Base-by-base conservation (phyloP, 1,139 yeast species). In the Pichia sp. region DNA sequence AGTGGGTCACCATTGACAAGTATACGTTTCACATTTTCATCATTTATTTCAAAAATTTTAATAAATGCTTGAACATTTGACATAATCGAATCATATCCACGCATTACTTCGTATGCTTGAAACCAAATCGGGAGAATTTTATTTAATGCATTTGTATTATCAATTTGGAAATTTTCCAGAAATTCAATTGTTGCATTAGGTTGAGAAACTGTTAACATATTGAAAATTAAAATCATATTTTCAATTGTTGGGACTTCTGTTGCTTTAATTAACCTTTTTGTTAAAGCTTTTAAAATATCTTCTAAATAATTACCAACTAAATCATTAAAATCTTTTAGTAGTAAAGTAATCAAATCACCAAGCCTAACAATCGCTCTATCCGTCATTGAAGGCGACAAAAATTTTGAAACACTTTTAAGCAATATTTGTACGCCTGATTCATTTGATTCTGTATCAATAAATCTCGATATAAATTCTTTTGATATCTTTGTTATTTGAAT, bases 331-430 rank as follows among this genome's bases (percentile, higher is more conserved):
- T 81, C 79, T 29, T 80, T 76, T 28, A 89, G 74, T 47, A 87
- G 73, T 0, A 87, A 79, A 9, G 84, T 75, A 2, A 88, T 81
- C 38, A 88, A 76, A 19, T 80, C 77, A 1, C 95, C 95, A 53
- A 84, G 78, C 58, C 83, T 82, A 66, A 83, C 76, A 1, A 95
- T 91, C 0, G 96, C 96, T 53, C 84, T 77, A 62, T 89, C 97
- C 14, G 87, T 78, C 56, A 87, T 73, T 10, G 76, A 73, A 0
- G 95, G 88, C 1, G 88, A 81, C 38, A 91, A 74, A 48, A 89
- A 79, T 60, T 81, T 83, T 7, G 89, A 83, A 6, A 87, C 81
- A 14, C 87, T 77, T 25, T 72, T 69, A 18, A 91, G 70, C 33
- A 87, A 73, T 1, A 77, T 70, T 45, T 79, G 77, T 51, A 82